Evolutionary conservation across 2,329 filamentous ascomycete genomes (phyloP), one percentile per base, ranked within the genome.

Genomic region (Huntiella omanensis): DNA sequence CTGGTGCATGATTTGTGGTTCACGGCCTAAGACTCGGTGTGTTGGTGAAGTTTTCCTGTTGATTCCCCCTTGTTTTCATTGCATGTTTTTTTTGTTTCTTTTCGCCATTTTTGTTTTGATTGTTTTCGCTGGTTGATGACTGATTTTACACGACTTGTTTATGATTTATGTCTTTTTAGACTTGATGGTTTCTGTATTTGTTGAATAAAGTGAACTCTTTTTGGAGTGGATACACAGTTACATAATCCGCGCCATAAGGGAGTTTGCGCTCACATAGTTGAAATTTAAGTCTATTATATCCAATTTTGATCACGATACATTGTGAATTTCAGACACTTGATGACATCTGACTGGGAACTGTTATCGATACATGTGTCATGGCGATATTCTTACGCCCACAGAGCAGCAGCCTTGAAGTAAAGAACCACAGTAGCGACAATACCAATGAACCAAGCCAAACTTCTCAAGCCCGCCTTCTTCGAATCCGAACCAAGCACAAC

Each of bases 401-500:
- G 52, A 47, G 56, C 53, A 17, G 62, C 65, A 40, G 67, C 65
- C 54, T 61, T 60, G 44, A 67, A 45, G 55, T 61, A 70, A 42
- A 70, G 50, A 3, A 57, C 52, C 39, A 60, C 40, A 36, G 59
- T 59, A 12, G 61, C 45, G 4, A 47, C 55, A 6, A 65, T 43
- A 16, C 65, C 58, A 2, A 51, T 47, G 2, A 53, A 42, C 65
- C 65, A 71, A 12, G 56, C 47, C 2, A 62, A 10, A 46, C 58
- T 64, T 43, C 68, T 57, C 37, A 68, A 8, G 2, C 53, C 53
- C 5, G 61, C 59, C 16, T 63, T 49, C 45, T 55, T 57, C 44
- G 57, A 57, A 51, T 67, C 62, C 11, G 61, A 61, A 52, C 65
- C 62, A 40, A 69, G 54, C 44, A 56, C 55, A 42, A 71, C 52